Base-by-base conservation (phyloP, 257 asterid species). In the Henckelia pumila region DNA sequence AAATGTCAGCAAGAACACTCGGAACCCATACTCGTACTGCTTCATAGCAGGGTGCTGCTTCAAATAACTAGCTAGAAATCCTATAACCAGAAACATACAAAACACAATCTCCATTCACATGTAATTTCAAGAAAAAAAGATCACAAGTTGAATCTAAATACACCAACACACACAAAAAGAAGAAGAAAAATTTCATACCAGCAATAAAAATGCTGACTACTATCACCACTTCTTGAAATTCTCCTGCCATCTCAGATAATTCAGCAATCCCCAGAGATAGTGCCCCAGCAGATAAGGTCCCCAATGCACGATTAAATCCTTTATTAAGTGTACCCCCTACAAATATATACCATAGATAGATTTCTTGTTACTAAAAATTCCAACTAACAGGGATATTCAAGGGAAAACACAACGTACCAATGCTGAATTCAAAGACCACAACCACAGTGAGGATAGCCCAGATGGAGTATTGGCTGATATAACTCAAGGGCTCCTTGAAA, bases 401-500 rank as follows among this genome's bases (percentile, higher is more conserved):
- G 37, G 5, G 6, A 21, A 13, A 4, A 26, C 6, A 13, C 49
- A 8, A 28, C 57, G n/a, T 77, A 91, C 98, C 98, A 53, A 89
- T 86, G 82, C 96, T 92, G 77, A 87, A 92, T 73, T 92, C 98
- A 28, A 92, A 92, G 7, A 92, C 96, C 25, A 92, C 96, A 9
- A 91, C 95, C 23, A 89, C 96, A 3, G 98, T 88, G 69, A 88
- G 89, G 62, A 88, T 83, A 14, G 95, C 95, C 95, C 95, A 88
- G 73, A 88, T 79, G 5, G 89, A 85, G 63, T 78, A 71, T 17
- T 74, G 73, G 40, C 85, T 68, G 9, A 87, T 77, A 67, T 81
- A 85, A 60, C 71, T 70, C n/a, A 77, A 76, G 14, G 95, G 86
- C 70, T 85, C 89, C 35, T 78, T 83, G 75, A 88, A 81, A 62